Evolutionary conservation across 257 asterid genomes (phyloP).

Genomic region (Coffea canephora): DNA sequence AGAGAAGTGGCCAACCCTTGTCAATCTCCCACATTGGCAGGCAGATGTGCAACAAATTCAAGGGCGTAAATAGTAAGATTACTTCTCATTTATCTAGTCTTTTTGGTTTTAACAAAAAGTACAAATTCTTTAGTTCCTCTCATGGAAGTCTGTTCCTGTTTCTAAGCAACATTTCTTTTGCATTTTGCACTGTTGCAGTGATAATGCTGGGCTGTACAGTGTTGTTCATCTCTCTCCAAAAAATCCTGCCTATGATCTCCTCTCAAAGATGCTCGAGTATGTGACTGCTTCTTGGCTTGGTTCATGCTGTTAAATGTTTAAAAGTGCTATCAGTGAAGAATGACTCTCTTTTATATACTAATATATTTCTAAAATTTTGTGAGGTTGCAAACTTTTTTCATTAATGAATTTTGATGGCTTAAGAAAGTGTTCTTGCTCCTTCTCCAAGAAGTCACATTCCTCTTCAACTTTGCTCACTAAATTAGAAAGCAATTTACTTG

Average conservation of each 20-base stretch:
- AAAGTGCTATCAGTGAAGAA: not conserved
- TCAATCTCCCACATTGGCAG: constrained; percentile 94
- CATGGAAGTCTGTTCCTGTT: constrained; percentile 1
- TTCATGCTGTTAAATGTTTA: not conserved
- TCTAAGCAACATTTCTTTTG: constrained; percentile 11
- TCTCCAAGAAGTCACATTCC: not conserved
- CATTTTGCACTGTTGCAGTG: constrained; percentile 47
- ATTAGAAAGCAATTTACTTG: not conserved
- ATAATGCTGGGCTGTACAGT: constrained; percentile 80
- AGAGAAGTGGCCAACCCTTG: constrained; percentile 93
- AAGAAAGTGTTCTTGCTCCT: not conserved
- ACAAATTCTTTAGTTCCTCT: constrained; percentile 6
- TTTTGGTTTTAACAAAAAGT: constrained; percentile 4
- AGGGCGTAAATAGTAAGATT: constrained; percentile 84
- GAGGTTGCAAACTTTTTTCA: not conserved
- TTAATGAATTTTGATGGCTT: constrained; percentile 6
- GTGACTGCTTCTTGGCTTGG: constrained; percentile 28
- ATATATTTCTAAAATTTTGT: not conserved
- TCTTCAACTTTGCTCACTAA: not conserved
- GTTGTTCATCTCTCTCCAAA: constrained; percentile 80
- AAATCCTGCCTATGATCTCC: constrained; percentile 91
- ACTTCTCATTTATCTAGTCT: constrained; percentile 10
- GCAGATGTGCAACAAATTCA: constrained; percentile 80
- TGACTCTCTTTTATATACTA: not conserved
- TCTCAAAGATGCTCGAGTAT: constrained; percentile 98